Base-by-base conservation (phyloP, 306 rosid genomes). In the Fragaria iinumae region DNA sequence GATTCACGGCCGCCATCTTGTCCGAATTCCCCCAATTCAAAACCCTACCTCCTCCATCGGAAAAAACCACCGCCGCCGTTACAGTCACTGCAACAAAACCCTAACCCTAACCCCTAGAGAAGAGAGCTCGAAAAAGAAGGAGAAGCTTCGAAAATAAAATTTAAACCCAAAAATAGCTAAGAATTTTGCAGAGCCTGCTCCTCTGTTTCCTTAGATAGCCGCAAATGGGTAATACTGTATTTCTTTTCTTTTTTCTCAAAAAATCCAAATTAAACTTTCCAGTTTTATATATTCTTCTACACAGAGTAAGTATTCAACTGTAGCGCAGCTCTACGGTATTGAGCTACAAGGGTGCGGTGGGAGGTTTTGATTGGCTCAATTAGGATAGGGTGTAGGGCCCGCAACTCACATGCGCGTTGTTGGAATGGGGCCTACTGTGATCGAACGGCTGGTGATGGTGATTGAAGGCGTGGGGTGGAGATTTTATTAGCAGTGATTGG, bases 1-100 rank as follows among this genome's bases (percentile, higher is more conserved):
- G 88, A 79, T 90, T 92, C 56, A 85, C 88, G 10, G 91, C 87
- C 68, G 91, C 89, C 98, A 93, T 93, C 94, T 39, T 1, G 90
- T 91, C 64, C 48, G 78, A 57, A 70, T 14, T 80, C 49, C 44
- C 71, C 79, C 25, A 48, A 75, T 38, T 62, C 60, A 75, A 85
- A 91, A 84, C 90, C 91, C 95, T 87, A 80, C 78, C 79, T 63
- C 80, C 67, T 86, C 83, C 88, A 75, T 83, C 52, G 56, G 43
- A 36, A 64, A 69, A 80, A 55, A 55, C 9, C 27, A 8, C 9
- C 43, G 43, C 43, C 44, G 44, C 44, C 44, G 1, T 48, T 48
- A 14, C 52, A 25, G 14, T 59, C 34, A 36, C 36, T 17, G 27
- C 29, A 81, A 67, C 41, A 44, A 79, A 53, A 53, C 59, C 59